Conservation (phyloP, 2,329 filamentous ascomycete species). For the Xylariaceae sp. region DNA sequence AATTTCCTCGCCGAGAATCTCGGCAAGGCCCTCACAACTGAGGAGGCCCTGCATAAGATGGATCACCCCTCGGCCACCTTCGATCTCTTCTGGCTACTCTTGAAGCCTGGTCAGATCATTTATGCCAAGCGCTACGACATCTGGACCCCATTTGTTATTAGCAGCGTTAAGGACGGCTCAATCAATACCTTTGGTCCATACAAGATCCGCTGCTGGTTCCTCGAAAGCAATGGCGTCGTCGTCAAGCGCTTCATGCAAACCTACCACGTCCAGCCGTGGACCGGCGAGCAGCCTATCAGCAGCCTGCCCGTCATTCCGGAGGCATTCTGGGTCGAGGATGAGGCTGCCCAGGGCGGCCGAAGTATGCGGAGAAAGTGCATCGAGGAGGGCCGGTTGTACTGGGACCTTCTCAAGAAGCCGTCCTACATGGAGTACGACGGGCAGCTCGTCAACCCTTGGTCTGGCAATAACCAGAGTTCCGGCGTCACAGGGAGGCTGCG, state of each 20-base stretch:
- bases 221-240: constrained; percentile 42
- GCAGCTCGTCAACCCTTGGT: constrained; percentile 42
- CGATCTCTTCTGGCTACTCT: constrained; percentile 53
- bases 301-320: constrained; percentile 51
- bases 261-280: constrained; percentile 46
- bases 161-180: constrained; percentile 36
- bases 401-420: constrained; percentile 53
- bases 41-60: constrained; percentile 48
- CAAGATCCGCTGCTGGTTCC: constrained; percentile 48
- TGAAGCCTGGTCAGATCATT: constrained; percentile 53
- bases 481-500: constrained; percentile 39
- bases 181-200: constrained; percentile 4
- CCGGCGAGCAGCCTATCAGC: constrained; percentile 50
- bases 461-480: constrained; percentile 36
- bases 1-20: constrained; percentile 48
- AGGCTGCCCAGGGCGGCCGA: constrained; percentile 36
- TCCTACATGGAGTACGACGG: constrained; percentile 55
- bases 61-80: constrained; percentile 50
- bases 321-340: constrained; percentile 48
- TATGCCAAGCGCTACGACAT: constrained; percentile 49
- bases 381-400: constrained; percentile 50
- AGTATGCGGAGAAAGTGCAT: constrained; percentile 47
- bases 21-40: constrained; percentile 46
- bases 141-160: constrained; percentile 51
- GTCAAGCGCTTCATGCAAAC: constrained; percentile 46